Percentiles rank a stretch among this genome's conserved stretches.
Conservation (phyloP, 2,329 filamentous ascomycete species). For the Pseudogymnoascus sp. region DNA sequence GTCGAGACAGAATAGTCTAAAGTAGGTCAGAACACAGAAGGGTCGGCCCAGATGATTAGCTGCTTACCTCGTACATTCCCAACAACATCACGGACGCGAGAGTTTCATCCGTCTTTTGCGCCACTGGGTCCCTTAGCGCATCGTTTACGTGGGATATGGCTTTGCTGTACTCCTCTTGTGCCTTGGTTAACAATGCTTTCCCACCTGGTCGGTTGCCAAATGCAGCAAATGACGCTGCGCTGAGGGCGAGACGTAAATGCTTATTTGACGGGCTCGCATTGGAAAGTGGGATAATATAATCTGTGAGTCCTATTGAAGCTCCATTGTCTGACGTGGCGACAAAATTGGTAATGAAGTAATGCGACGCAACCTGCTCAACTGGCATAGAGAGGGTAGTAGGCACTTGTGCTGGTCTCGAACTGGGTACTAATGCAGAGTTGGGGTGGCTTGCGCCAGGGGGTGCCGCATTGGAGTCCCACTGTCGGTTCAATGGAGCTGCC, state of each 20-base stretch:
- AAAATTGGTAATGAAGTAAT: constrained; percentile 54
- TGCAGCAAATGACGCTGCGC: constrained; percentile 50
- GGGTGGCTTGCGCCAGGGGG: background rate
- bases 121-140: constrained; percentile 43
- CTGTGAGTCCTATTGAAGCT: constrained; percentile 47
- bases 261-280: constrained; percentile 35
- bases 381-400: constrained; percentile 36
- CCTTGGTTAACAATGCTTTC: constrained; percentile 30
- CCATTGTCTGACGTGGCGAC: constrained; percentile 45
- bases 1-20: constrained; percentile 41
- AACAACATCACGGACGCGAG: constrained; percentile 51
- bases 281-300: constrained; percentile 50
- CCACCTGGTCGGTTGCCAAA: constrained; percentile 43
- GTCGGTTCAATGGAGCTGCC: background rate
- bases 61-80: constrained; percentile 47
- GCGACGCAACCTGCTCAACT: constrained; percentile 46
- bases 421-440: constrained; percentile 11
- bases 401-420: constrained; percentile 18
- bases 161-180: constrained; percentile 45
- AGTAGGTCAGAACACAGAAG: constrained; percentile 11
- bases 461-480: background rate
- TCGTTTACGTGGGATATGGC: constrained; percentile 45
- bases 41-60: background rate
- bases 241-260: constrained; percentile 49
- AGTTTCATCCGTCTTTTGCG: constrained; percentile 46